phyloP scores from a whole-genome alignment of 768 basidiomycete species.

The Tubosaeta sp. region DNA sequence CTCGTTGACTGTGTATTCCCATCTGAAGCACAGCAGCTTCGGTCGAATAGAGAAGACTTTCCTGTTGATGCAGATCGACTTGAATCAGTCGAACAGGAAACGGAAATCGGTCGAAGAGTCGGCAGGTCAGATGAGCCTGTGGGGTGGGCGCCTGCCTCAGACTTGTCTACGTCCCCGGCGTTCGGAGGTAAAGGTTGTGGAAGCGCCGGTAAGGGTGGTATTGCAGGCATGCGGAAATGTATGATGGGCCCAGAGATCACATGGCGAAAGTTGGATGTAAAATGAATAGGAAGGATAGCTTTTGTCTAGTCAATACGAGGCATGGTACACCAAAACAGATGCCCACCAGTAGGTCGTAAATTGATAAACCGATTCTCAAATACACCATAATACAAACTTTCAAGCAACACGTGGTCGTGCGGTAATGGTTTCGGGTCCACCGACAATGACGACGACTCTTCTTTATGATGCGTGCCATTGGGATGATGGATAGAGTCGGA shows the following conservation, averaged over 20 bases:
- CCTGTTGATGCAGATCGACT: slow-evolving; percentile 32
- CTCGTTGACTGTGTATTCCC: slow-evolving; percentile 21
- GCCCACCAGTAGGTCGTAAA: slow-evolving; percentile 59
- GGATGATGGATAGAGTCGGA: slow-evolving; percentile 49
- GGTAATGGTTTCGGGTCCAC: slow-evolving; percentile 34
- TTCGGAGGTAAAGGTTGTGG: slow-evolving; percentile 28
- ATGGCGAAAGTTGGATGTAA: slow-evolving; percentile 68
- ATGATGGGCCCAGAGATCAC: slow-evolving; percentile 57
- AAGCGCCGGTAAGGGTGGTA: slow-evolving; percentile 56
- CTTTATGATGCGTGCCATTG: slow-evolving; percentile 38
- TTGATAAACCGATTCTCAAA: slow-evolving; percentile 73
- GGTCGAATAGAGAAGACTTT: slow-evolving; percentile 29
- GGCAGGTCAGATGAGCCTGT: slow-evolving; percentile 10
- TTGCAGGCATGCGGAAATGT: slow-evolving; percentile 65
- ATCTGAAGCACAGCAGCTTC: slow-evolving; percentile 26
- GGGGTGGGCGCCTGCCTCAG: slow-evolving; percentile 19
- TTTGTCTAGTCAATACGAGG: slow-evolving; percentile 8
- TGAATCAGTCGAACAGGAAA: slow-evolving; percentile 49
- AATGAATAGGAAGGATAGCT: slow-evolving; percentile 67
- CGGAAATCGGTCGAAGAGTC: slow-evolving; percentile 38
- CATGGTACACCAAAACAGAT: neutral
- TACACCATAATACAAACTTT: slow-evolving; percentile 61
- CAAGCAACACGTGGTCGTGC: slow-evolving; percentile 70
- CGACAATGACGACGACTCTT: slow-evolving; percentile 28
- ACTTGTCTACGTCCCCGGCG: slow-evolving; percentile 24